phyloP scores from a whole-genome alignment of 768 basidiomycete species.

The Tricholoma hemisulphureum region DNA sequence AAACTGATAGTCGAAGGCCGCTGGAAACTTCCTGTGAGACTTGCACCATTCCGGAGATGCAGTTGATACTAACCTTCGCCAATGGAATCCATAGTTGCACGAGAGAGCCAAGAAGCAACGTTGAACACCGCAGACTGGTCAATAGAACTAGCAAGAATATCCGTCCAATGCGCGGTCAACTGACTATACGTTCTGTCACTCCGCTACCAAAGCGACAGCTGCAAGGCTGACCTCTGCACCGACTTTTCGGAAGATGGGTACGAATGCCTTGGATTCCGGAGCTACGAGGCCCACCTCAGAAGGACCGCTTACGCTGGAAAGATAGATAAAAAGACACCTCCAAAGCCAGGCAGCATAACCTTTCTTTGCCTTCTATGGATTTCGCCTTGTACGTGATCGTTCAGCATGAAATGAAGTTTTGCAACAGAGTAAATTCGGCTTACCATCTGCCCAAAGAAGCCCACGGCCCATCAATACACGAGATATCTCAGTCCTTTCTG shows the following conservation, averaged over 20 bases:
- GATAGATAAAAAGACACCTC: constrained; percentile 30
- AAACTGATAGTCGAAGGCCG: constrained; percentile 57
- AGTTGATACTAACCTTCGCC: constrained; percentile 39
- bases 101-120: constrained; percentile 49
- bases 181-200: constrained; percentile 15
- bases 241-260: constrained; percentile 46
- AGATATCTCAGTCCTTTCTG: constrained; percentile 48
- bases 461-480: constrained; percentile 52
- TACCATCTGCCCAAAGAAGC: constrained; percentile 55
- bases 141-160: constrained; percentile 43
- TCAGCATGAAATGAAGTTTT: not conserved
- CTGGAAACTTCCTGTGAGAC: constrained; percentile 20
- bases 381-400: constrained; percentile 26
- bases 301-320: not conserved
- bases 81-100: constrained; percentile 49
- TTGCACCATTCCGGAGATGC: not conserved
- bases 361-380: constrained; percentile 54
- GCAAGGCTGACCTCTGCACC: constrained; percentile 35
- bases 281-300: constrained; percentile 17
- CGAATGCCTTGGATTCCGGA: constrained; percentile 49
- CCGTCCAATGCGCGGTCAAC: constrained; percentile 52
- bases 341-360: constrained; percentile 56
- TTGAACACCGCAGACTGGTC: constrained; percentile 44
- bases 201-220: not conserved
- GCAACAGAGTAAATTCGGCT: constrained; percentile 5